Evolutionary conservation across 129 eudicot genomes (phyloP).

Genomic region (Sambucus nigra): DNA sequence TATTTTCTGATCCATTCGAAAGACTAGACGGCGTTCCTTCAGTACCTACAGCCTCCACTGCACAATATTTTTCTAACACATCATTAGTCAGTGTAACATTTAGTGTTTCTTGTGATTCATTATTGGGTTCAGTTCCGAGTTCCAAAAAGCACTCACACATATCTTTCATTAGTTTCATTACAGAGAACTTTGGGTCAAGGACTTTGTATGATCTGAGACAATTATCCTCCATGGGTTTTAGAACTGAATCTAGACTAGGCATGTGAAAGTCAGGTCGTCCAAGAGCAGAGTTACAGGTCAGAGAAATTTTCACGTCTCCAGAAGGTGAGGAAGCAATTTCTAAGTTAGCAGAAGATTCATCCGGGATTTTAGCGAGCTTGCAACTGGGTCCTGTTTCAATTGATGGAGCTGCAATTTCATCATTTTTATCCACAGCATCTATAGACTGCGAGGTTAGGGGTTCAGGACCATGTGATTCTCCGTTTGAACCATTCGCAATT

Average conservation of each 20-base stretch:
- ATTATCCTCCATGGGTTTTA: conserved; percentile 46
- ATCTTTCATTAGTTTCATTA: conserved; percentile 50
- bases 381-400: conserved; percentile 15
- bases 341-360: conserved; percentile 22
- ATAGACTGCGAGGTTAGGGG: conserved; percentile 12
- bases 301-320: conserved; percentile 64
- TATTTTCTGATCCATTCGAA: conserved; percentile 11
- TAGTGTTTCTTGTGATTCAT: conserved; percentile 16
- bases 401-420: conserved; percentile 15
- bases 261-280: conserved; percentile 24
- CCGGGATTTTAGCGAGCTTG: conserved; percentile 16
- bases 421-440: conserved; percentile 10
- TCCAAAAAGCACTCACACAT: conserved; percentile 58
- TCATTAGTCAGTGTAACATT: conserved; percentile 19
- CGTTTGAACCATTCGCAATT: conserved; percentile 8
- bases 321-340: conserved; percentile 56
- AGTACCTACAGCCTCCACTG: conserved; percentile 14
- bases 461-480: conserved; percentile 16
- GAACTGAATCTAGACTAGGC: conserved; percentile 35
- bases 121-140: conserved; percentile 20
- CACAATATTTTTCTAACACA: conserved; percentile 14
- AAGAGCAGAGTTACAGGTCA: conserved; percentile 34
- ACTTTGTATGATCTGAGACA: conserved; percentile 43
- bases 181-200: conserved; percentile 45
- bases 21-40: conserved; percentile 7